These are phyloP conservation scores for Pythium sukuiense DNA, from an alignment of 352 stramenopile species.

Conservation along the genomic window DNA sequence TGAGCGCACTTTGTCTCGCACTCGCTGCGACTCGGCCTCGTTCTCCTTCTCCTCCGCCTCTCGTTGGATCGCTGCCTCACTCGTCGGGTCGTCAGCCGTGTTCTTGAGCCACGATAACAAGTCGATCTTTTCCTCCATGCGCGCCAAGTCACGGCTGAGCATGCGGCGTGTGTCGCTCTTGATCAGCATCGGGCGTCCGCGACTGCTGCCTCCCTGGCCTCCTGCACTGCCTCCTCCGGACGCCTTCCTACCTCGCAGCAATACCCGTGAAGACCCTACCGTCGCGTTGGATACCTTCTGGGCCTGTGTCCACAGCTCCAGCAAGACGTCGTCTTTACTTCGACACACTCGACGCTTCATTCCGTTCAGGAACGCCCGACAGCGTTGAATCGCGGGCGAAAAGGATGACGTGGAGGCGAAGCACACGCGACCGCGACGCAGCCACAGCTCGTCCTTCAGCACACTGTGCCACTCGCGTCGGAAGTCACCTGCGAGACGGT, in stretches of 20 bases:
- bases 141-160: constrained; percentile 26
- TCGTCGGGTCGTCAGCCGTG: constrained; percentile 21
- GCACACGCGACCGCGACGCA: constrained; percentile 52
- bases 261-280: background rate
- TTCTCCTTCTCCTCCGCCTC: constrained; percentile 21
- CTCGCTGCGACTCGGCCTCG: background rate
- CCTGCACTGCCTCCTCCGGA: background rate
- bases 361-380: constrained; percentile 59
- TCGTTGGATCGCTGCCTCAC: constrained; percentile 10
- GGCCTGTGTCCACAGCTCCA: constrained; percentile 25
- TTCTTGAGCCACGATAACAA: constrained; percentile 29
- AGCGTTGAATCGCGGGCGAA: constrained; percentile 39
- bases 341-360: constrained; percentile 44
- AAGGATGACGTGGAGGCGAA: constrained; percentile 51
- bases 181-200: constrained; percentile 14
- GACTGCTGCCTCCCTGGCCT: background rate
- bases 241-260: background rate
- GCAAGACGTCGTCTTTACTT: constrained; percentile 25
- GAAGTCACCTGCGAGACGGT: constrained; percentile 39
- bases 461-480: constrained; percentile 55
- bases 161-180: constrained; percentile 24
- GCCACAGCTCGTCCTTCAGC: constrained; percentile 57
- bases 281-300: background rate
- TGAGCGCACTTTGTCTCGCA: constrained; percentile 2
- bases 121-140: constrained; percentile 28